These are phyloP conservation scores for Paraurostyla sp. DNA, from an alignment of 73 alveolate species.

Conservation along the genomic window DNA sequence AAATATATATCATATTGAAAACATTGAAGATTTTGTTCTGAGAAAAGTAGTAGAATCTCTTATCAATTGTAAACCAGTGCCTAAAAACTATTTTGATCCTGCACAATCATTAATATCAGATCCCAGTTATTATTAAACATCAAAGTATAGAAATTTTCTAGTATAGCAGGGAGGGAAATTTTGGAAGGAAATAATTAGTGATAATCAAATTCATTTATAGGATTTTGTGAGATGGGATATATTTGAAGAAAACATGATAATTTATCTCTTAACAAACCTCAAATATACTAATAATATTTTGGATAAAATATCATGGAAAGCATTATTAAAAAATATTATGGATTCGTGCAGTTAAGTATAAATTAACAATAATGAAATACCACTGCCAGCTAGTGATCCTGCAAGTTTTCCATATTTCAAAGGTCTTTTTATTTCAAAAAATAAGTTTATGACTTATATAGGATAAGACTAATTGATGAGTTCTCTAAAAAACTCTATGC, in stretches of 20 bases:
- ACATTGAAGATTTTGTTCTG: background rate
- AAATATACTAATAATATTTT: background rate
- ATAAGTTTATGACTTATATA: background rate
- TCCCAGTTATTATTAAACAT: background rate
- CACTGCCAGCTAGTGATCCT: slow-evolving; percentile 36
- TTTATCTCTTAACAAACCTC: background rate
- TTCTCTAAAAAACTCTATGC: background rate
- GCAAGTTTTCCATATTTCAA: background rate
- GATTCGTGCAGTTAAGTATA: background rate
- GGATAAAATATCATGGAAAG: slow-evolving; percentile 24
- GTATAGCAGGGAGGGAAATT: background rate
- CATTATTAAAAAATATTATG: background rate
- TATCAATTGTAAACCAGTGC: background rate
- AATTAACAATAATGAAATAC: background rate
- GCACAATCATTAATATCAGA: background rate
- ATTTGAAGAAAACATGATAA: slow-evolving; percentile 39
- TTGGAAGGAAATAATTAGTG: background rate
- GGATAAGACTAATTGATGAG: background rate
- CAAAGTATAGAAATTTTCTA: background rate
- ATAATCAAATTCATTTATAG: background rate
- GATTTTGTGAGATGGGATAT: slow-evolving; percentile 53
- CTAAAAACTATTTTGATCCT: background rate
- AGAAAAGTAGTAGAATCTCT: slow-evolving; percentile 41
- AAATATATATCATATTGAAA: background rate
- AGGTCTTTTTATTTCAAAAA: background rate